Base-by-base conservation (phyloP, 495 filamentous ascomycete genomes). In the Pyronema omphalodes region DNA sequence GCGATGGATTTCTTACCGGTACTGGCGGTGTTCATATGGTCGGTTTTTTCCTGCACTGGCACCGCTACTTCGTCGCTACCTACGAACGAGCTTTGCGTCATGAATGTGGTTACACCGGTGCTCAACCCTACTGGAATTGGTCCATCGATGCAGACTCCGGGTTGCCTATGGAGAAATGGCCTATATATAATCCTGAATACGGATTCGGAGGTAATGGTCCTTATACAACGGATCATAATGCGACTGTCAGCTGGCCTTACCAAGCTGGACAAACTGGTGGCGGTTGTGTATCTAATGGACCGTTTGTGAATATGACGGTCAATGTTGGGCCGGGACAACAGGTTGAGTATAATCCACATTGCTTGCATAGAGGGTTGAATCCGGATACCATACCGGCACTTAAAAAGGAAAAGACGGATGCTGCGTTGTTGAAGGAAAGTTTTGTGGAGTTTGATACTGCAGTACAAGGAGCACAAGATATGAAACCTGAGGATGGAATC, bases 71-170 rank as follows among this genome's bases (percentile, higher is more conserved):
- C 61, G 69, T 74, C 40, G 75, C 68, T 54, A 66, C 68, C 7
- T 86, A 78, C 63, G 84, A 86, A 61, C 71, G 78, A 59, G 78
- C 82, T 1, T 19, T 48, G n/a, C n/a, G 73, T 19, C 71, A 78
- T 11, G 82, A 88, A 58, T 87, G 84, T 59, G 80, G 79, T 43
- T 87, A 86, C 60, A 74, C 59, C 0, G 81, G 82, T 37, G 67
- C 66, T 52, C 73, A 77, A 46, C 73, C 69, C n/a, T 68, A 68
- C 44, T 83, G 80, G 79, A 71, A 83, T 69, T 86, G 81, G 81
- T 64, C 47, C 15, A 49, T 60, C 14, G 60, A 62, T 44, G 41
- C 53, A 29, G 23, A 44, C 14, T 72, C 72, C 39, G 69, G 71
- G 29, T 19, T 57, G 0, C 66, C 68, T 55, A 72, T 80, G 12